Conservation (phyloP, 2,329 filamentous ascomycete species). For the Colletotrichum salicis region DNA sequence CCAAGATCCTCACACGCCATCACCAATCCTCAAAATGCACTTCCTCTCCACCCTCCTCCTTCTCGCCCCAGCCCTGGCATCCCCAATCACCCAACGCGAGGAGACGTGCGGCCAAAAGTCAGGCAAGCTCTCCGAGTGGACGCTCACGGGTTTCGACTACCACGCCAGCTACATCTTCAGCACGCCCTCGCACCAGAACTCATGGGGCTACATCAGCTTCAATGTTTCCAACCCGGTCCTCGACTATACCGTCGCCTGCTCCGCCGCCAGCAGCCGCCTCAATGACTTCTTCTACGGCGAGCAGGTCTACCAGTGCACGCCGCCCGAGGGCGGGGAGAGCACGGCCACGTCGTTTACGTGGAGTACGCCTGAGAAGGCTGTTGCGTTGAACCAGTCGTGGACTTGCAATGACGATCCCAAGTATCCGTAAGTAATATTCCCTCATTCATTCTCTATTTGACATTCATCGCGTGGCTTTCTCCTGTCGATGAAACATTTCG, state of each 20-base stretch:
- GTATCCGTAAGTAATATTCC: slow-evolving; percentile 29
- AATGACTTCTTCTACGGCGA: slow-evolving; percentile 62
- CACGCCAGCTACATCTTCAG: slow-evolving; percentile 60
- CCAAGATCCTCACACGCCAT: background rate
- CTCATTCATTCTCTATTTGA: background rate
- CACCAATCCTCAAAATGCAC: slow-evolving; percentile 1
- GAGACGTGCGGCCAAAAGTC: slow-evolving; percentile 34
- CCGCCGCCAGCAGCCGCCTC: slow-evolving; percentile 53
- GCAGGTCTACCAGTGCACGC: slow-evolving; percentile 54
- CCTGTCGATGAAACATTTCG: no score
- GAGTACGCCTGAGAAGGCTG: slow-evolving; percentile 45
- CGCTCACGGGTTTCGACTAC: slow-evolving; percentile 57
- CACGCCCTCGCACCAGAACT: slow-evolving; percentile 63
- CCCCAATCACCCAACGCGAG: slow-evolving; percentile 21
- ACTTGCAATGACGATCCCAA: slow-evolving; percentile 52
- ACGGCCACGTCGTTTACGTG: slow-evolving; percentile 56
- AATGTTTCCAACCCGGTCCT: slow-evolving; percentile 59
- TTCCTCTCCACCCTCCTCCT: slow-evolving; percentile 27
- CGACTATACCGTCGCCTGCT: slow-evolving; percentile 50
- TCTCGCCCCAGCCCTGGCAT: slow-evolving; percentile 24
- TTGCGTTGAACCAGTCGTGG: slow-evolving; percentile 62
- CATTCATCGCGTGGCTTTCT: no score
- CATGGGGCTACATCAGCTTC: slow-evolving; percentile 59
- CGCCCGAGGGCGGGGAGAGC: slow-evolving; percentile 41
- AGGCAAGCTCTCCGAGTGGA: slow-evolving; percentile 47